Conservation (phyloP, 2,329 filamentous ascomycete genomes). For the Colletotrichum kahawae region DNA sequence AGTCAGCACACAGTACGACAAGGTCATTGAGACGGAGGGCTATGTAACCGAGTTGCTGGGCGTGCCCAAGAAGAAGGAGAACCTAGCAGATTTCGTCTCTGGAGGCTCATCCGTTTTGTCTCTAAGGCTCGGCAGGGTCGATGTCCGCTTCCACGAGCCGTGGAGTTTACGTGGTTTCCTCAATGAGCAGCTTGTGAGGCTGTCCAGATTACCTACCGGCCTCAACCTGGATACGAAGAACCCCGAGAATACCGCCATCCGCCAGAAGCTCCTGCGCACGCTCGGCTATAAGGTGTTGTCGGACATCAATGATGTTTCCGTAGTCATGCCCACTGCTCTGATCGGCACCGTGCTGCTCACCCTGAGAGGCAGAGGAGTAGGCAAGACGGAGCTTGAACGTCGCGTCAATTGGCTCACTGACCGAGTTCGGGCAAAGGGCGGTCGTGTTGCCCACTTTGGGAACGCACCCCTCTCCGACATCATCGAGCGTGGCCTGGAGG, state of each 20-base stretch:
- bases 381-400: slow-evolving; percentile 82
- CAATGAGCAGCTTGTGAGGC: slow-evolving; percentile 71
- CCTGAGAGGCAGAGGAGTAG: slow-evolving; percentile 87
- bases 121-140: slow-evolving; percentile 86
- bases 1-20: slow-evolving; percentile 97
- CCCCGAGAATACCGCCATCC: slow-evolving; percentile 56
- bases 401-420: slow-evolving; percentile 89
- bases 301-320: slow-evolving; percentile 94
- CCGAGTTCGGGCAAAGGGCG: slow-evolving; percentile 83
- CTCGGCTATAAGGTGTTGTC: slow-evolving; percentile 91
- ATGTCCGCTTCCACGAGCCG: slow-evolving; percentile 94
- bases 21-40: slow-evolving; percentile 96
- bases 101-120: slow-evolving; percentile 85
- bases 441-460: slow-evolving; percentile 92
- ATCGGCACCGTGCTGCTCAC: slow-evolving; percentile 94
- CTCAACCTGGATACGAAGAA: slow-evolving; percentile 51
- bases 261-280: slow-evolving; percentile 79
- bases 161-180: slow-evolving; percentile 91
- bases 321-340: slow-evolving; percentile 96
- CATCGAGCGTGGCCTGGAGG: slow-evolving; percentile 87
- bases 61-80: slow-evolving; percentile 94
- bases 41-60: slow-evolving; percentile 95
- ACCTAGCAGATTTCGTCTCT: slow-evolving; percentile 86
- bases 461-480: slow-evolving; percentile 80
- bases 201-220: slow-evolving; percentile 54